Evolutionary conservation across 306 rosid genomes (phyloP).

Genomic region (Hippophae gyantsensis): DNA sequence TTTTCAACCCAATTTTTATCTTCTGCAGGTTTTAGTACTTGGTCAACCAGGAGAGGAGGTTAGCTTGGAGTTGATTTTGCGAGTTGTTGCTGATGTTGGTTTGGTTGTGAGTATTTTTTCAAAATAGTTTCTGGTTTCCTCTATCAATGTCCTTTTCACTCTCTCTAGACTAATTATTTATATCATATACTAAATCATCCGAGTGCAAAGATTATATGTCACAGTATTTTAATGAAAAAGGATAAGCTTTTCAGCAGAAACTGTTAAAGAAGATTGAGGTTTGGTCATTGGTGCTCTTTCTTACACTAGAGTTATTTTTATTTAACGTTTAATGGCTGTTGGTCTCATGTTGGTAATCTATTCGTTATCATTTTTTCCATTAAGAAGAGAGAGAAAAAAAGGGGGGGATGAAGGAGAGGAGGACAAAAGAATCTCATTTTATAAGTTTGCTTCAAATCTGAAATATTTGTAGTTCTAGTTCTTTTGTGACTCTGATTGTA

Average conservation of each 20-base stretch:
- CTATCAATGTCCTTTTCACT: neutral
- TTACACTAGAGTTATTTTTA: neutral
- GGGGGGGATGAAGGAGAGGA: neutral
- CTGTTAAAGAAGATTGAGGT: neutral
- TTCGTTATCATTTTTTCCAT: too few species aligned
- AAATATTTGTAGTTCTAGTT: neutral
- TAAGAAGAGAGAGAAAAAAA: too few species aligned
- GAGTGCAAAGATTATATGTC: too few species aligned
- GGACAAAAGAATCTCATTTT: neutral
- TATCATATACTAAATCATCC: neutral
- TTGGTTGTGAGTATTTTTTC: slow-evolving; percentile 39
- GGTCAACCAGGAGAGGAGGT: slow-evolving; percentile 97
- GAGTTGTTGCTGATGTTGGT: slow-evolving; percentile 97
- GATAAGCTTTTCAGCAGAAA: neutral
- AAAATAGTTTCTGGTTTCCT: slow-evolving; percentile 1
- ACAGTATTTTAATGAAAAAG: neutral
- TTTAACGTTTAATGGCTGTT: neutral
- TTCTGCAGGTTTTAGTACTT: slow-evolving; percentile 55
- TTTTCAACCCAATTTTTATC: slow-evolving; percentile 12
- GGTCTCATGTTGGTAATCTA: too few species aligned
- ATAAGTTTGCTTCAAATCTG: neutral
- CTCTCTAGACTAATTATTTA: neutral
- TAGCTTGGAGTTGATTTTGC: slow-evolving; percentile 84
- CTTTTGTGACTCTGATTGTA: neutral
- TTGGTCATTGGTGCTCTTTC: neutral